Percentiles rank a stretch among this genome's conserved stretches.
These are phyloP conservation scores for Xanthoceras sorbifolium DNA, from an alignment of 345 rosid genomes.

Conservation along the genomic window DNA sequence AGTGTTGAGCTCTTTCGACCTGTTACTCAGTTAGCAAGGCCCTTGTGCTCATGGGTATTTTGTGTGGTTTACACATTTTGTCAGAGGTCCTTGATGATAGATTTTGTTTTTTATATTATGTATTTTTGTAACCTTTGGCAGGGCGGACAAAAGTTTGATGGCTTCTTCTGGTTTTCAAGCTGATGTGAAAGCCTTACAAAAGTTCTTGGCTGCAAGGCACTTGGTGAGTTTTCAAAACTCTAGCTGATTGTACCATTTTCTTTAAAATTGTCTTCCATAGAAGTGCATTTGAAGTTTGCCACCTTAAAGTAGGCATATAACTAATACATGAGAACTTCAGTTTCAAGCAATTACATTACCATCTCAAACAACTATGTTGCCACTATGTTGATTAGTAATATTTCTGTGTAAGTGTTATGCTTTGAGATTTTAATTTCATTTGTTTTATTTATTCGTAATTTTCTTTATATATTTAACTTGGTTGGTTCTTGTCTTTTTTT, in stretches of 20 bases:
- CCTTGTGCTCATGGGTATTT: not conserved
- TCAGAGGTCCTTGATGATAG: not conserved
- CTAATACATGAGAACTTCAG: not conserved
- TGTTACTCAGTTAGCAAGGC: not conserved
- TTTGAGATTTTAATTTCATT: not conserved
- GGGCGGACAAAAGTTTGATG: constrained; percentile 82
- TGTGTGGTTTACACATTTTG: not conserved
- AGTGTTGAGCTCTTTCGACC: not conserved
- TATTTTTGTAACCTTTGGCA: constrained; percentile 28
- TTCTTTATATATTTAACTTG: not conserved
- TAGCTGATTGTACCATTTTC: not conserved
- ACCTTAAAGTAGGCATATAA: not conserved
- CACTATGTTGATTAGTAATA: not conserved
- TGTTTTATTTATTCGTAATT: not conserved
- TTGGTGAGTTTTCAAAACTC: constrained; percentile 59
- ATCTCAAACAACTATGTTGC: not conserved
- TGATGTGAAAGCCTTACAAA: constrained; percentile 92
- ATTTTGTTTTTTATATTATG: constrained; percentile 6
- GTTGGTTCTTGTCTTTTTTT: not conserved
- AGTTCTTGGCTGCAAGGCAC: constrained; percentile 78
- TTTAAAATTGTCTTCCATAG: not conserved
- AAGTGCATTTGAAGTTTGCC: not conserved
- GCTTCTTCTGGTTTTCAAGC: constrained; percentile 99
- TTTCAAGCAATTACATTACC: not conserved
- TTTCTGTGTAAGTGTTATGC: not conserved